Conservation (phyloP, 805 yeast species). For the Pichia occidentalis region DNA sequence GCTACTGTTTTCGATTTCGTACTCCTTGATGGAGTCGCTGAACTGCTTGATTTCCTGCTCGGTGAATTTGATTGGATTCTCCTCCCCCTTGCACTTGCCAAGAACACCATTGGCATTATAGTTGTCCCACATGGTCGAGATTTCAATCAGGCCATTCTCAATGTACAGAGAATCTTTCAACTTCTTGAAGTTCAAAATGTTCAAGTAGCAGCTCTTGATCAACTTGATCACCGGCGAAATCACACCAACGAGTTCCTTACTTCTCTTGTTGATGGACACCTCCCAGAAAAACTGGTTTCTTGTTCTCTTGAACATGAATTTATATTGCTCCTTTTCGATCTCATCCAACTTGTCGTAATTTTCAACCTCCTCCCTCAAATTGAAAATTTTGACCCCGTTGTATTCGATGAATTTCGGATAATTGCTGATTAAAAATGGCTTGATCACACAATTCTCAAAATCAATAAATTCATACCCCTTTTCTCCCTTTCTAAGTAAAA, state of each 20-base stretch:
- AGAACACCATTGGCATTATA: conserved; percentile 54
- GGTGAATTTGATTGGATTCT: conserved; percentile 56
- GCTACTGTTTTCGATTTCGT: conserved; percentile 60
- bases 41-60: conserved; percentile 55
- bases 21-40: conserved; percentile 50
- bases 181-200: conserved; percentile 51
- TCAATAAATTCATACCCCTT: conserved; percentile 55
- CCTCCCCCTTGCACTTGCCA: conserved; percentile 24
- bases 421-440: conserved; percentile 73
- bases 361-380: conserved; percentile 67
- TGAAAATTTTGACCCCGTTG: conserved; percentile 81
- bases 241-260: conserved; percentile 65
- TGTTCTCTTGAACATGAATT: conserved; percentile 82
- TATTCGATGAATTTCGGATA: conserved; percentile 83
- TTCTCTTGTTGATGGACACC: conserved; percentile 55
- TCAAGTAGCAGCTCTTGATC: conserved; percentile 56
- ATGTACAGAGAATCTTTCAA: conserved; percentile 57
- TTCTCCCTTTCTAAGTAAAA: conserved; percentile 42
- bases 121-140: conserved; percentile 63
- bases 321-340: conserved; percentile 69
- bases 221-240: conserved; percentile 78
- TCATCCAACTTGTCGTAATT: conserved; percentile 62
- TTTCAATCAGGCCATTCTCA: conserved; percentile 59
- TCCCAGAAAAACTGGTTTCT: conserved; percentile 92
- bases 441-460: conserved; percentile 72